A percentile compares a stretch with the other conserved stretches of the same genome.
Conservation (phyloP, 2,329 filamentous ascomycete genomes). For the Cercospora zeina region DNA sequence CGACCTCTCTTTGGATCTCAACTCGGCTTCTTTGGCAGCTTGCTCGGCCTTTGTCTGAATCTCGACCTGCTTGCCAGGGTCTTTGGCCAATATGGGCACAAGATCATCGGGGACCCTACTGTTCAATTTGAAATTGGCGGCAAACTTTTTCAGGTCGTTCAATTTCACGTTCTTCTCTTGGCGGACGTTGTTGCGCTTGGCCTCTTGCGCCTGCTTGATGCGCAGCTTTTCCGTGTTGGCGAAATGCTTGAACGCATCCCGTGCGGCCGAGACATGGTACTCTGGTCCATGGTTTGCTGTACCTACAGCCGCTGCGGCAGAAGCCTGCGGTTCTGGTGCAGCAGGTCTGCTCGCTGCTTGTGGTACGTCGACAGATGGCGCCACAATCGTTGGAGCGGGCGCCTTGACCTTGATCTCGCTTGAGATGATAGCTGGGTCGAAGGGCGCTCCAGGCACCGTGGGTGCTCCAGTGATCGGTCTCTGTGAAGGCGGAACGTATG, state of each 20-base stretch:
- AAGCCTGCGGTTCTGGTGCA: constrained; percentile 14
- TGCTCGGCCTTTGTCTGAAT: constrained; percentile 86
- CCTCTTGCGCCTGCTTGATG: constrained; percentile 57
- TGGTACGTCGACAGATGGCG: constrained; percentile 5
- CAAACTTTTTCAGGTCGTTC: constrained; percentile 93
- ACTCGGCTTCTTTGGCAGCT: constrained; percentile 62
- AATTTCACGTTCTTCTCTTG: constrained; percentile 88
- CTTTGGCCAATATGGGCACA: constrained; percentile 93
- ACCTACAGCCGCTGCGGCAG: constrained; percentile 56
- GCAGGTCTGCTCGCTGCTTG: constrained; percentile 35
- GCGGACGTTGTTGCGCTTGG: constrained; percentile 55
- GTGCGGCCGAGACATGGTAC: constrained; percentile 61
- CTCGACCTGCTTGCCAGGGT: constrained; percentile 88
- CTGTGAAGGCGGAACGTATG: constrained; percentile 88
- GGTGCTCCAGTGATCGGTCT: constrained; percentile 74
- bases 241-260: constrained; percentile 65
- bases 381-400: constrained; percentile 14
- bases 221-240: constrained; percentile 62
- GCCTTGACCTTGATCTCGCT: constrained; percentile 65
- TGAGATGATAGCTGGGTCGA: constrained; percentile 88
- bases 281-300: constrained; percentile 40
- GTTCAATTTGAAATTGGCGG: constrained; percentile 87
- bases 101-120: constrained; percentile 90
- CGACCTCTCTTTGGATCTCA: constrained; percentile 47
- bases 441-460: constrained; percentile 72